A percentile compares a stretch with the other conserved stretches of the same genome.
Conservation (phyloP, 148 eudicot species). For the Fagopyrum tataricum region DNA sequence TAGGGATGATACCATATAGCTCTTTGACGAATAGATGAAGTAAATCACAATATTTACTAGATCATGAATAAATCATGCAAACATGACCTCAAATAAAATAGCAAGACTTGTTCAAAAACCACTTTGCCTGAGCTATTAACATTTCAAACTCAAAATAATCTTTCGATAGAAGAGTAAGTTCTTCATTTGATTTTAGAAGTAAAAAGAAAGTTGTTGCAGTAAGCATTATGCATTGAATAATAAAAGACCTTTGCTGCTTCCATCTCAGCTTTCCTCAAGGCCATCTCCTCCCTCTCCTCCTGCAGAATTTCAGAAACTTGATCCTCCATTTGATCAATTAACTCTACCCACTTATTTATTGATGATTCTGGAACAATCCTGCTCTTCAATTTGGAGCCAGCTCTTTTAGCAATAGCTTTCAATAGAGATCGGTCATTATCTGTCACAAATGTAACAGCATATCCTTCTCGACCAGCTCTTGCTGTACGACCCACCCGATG, state of each 20-base stretch:
- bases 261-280: constrained; percentile 97
- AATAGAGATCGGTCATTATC: constrained; percentile 86
- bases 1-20: neutral
- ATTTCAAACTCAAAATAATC: neutral
- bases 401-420: constrained; percentile 81
- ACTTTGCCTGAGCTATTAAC: neutral
- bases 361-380: constrained; percentile 85
- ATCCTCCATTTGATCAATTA: constrained; percentile 89
- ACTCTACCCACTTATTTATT: constrained; percentile 64
- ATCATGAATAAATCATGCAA: neutral
- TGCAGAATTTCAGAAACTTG: constrained; percentile 61
- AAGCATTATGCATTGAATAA: neutral
- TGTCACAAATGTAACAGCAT: constrained; percentile 88
- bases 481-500: constrained; percentile 99
- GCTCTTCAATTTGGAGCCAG: constrained; percentile 79
- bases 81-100: neutral
- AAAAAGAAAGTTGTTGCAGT: neutral
- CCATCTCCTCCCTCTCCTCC: constrained; percentile 98
- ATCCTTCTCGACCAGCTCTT: constrained; percentile 91
- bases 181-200: neutral
- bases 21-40: neutral
- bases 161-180: neutral
- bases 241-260: constrained; percentile 72
- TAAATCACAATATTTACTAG: neutral
- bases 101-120: neutral